Evolutionary conservation across 2,329 filamentous ascomycete species (phyloP).

Genomic region (Curvularia sp.): DNA sequence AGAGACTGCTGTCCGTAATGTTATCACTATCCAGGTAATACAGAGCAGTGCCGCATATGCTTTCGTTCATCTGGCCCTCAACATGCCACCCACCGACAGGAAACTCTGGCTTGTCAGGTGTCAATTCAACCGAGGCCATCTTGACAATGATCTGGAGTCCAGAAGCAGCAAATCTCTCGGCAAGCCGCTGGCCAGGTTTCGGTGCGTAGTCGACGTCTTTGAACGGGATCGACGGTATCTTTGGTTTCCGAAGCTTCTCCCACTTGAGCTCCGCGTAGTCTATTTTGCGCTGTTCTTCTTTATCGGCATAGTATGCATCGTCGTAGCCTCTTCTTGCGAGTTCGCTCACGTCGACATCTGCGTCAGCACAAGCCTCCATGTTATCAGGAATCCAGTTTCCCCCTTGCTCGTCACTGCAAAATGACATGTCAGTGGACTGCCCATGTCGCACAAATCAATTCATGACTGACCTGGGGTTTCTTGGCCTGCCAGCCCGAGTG

Average conservation of each 20-base stretch:
- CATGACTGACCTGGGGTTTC: constrained; percentile 6
- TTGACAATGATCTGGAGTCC: constrained; percentile 69
- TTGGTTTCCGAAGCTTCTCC: constrained; percentile 27
- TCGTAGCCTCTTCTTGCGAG: background rate
- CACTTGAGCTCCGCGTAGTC: constrained; percentile 21
- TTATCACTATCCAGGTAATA: constrained; percentile 70
- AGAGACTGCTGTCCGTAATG: constrained; percentile 54
- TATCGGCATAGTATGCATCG: background rate
- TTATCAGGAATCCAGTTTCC: constrained; percentile 25
- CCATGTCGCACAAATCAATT: background rate
- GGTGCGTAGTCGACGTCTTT: constrained; percentile 27
- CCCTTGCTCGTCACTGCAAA: constrained; percentile 23
- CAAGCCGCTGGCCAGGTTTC: constrained; percentile 15
- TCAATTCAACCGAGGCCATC: constrained; percentile 66
- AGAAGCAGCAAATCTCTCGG: constrained; percentile 21
- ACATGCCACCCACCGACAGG: constrained; percentile 63
- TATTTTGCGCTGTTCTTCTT: constrained; percentile 8
- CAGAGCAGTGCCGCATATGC: constrained; percentile 68
- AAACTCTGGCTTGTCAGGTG: constrained; percentile 64
- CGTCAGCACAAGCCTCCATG: constrained; percentile 8
- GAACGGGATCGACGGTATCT: constrained; percentile 19
- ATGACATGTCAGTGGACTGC: background rate
- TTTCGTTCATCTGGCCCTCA: constrained; percentile 64
- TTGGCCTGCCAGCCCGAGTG: constrained; percentile 14
- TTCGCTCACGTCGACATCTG: constrained; percentile 7